Percentiles rank a stretch among this genome's conserved stretches.
These are phyloP conservation scores for Aspergillus carbonarius DNA, from an alignment of 2,329 filamentous ascomycete genomes.

Conservation along the genomic window DNA sequence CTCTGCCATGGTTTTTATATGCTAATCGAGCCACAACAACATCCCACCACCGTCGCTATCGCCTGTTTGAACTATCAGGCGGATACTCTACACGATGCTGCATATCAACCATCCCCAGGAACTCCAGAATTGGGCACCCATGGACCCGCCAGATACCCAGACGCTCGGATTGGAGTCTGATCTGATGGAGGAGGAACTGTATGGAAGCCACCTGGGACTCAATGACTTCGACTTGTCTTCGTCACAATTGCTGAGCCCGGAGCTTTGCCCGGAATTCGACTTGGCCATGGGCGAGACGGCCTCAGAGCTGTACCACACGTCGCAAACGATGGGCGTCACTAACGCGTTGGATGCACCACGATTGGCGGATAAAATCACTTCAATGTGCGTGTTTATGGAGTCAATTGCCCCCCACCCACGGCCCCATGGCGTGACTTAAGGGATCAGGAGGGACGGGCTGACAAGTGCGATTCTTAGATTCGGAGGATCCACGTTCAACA, in stretches of 20 bases:
- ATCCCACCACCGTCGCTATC: not conserved
- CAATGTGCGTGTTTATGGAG: not conserved
- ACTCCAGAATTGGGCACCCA: slow-evolving; percentile 10
- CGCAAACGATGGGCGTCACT: not conserved
- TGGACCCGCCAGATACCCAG: slow-evolving; percentile 10
- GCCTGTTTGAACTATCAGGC: not conserved
- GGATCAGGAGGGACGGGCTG: not conserved
- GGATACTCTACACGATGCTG: slow-evolving; percentile 5
- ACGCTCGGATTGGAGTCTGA: slow-evolving; percentile 10
- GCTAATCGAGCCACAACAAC: not conserved
- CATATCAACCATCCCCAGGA: slow-evolving; percentile 10
- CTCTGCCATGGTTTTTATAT: not conserved
- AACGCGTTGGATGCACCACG: not conserved
- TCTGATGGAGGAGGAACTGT: slow-evolving; percentile 7
- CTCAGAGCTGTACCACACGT: not conserved
- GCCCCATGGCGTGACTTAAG: not conserved
- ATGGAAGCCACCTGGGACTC: slow-evolving; percentile 10
- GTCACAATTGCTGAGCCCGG: slow-evolving; percentile 1
- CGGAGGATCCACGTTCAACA: slow-evolving; percentile 5
- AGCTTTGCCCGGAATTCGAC: slow-evolving; percentile 4
- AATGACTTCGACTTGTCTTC: slow-evolving; percentile 9
- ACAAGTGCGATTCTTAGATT: slow-evolving; percentile 2
- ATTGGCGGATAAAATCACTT: slow-evolving; percentile 5
- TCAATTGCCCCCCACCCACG: not conserved
- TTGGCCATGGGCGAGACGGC: not conserved